These are phyloP conservation scores for Talaromyces sp. DNA, from an alignment of 2,329 filamentous ascomycete species.

Conservation along the genomic window DNA sequence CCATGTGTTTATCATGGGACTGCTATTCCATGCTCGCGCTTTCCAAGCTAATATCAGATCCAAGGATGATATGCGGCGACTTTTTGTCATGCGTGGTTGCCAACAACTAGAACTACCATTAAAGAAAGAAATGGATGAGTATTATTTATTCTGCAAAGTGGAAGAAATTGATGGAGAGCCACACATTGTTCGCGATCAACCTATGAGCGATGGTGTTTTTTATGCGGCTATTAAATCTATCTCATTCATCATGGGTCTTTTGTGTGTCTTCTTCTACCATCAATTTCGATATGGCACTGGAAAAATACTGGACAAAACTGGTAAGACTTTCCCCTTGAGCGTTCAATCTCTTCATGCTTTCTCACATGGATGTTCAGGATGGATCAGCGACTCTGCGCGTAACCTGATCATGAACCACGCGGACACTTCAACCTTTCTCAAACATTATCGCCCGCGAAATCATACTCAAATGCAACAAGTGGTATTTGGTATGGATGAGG, in stretches of 20 bases:
- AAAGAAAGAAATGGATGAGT: slow-evolving; percentile 21
- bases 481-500: slow-evolving; percentile 20
- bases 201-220: slow-evolving; percentile 16
- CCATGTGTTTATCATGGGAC: slow-evolving; percentile 20
- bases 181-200: slow-evolving; percentile 17
- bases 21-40: slow-evolving; percentile 21
- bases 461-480: slow-evolving; percentile 18
- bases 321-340: slow-evolving; percentile 6
- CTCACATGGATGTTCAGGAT: slow-evolving; percentile 12
- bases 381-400: slow-evolving; percentile 20
- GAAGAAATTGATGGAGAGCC: slow-evolving; percentile 16
- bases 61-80: slow-evolving; percentile 21
- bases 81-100: slow-evolving; percentile 17
- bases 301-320: slow-evolving; percentile 21
- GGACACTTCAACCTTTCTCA: slow-evolving; percentile 21
- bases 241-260: slow-evolving; percentile 20
- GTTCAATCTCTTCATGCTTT: background rate
- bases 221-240: slow-evolving; percentile 16
- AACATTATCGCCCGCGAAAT: slow-evolving; percentile 19
- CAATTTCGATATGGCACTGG: slow-evolving; percentile 21
- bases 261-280: slow-evolving; percentile 20
- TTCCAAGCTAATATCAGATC: slow-evolving; percentile 13
- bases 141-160: slow-evolving; percentile 23
- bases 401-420: slow-evolving; percentile 23
- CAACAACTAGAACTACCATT: slow-evolving; percentile 20